Base-by-base conservation (phyloP, 148 eudicot genomes). In the Cornus suecica region DNA sequence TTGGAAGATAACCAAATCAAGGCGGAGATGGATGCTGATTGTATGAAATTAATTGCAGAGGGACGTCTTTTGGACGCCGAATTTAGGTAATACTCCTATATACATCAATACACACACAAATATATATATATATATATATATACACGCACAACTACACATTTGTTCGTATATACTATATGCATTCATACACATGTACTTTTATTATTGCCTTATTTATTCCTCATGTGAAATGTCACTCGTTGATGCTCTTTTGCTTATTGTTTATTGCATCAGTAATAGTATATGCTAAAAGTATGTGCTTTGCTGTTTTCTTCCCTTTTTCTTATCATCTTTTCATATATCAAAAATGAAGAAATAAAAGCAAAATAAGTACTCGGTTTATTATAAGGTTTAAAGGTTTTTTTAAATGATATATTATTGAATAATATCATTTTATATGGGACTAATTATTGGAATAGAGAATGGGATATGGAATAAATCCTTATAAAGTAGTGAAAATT, bases 1-100 rank as follows among this genome's bases (percentile, higher is more conserved):
- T 60, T 26, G 69, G 63, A n/a, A 64, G 11, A n/a, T n/a, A n/a
- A n/a, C n/a, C 72, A 24, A 28, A 42, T 32, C 8, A 71, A 67
- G 78, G 14, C 68, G 69, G 74, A 27, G 68, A 60, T 79, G 68
- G 45, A 78, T 56, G 83, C 79, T 10, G 79, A 80, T 30, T 52
- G 58, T 28, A 31, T 75, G 41, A 65, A 76, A 7, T 60, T 68
- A 7, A 60, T 75, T 23, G 71, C 83, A 26, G 75, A 80, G 61
- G 79, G 80, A 1, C 79, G 64, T 29, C 62, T 73, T 54, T 72
- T 81, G 10, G 68, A 78, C 16, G 42, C 76, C 52, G 60, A 66
- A 13, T 72, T 73, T 10, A 78, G 81, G 79, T 76, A 32, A 26
- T 37, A 26, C 2, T n/a, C 51, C 0, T 70, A 28, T 7, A 58